phyloP scores from a whole-genome alignment of 257 asterid genomes.

The Solanum boliviense region DNA sequence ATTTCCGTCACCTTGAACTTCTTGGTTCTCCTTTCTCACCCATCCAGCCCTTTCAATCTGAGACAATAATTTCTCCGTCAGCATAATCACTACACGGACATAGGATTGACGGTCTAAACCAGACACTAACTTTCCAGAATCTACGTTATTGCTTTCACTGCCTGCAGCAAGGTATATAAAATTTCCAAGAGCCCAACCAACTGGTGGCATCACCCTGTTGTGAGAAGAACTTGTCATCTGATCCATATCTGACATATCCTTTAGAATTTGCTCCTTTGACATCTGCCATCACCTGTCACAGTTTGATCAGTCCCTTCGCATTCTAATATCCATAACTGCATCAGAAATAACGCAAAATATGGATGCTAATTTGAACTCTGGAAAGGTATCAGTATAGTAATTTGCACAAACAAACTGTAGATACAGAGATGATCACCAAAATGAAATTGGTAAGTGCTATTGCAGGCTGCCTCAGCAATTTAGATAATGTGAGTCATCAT shows the following conservation, averaged over 20 bases:
- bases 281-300: constrained; percentile 95
- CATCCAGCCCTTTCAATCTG: constrained; percentile 39
- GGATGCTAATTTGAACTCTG: background rate
- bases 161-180: constrained; percentile 58
- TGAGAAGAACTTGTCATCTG: constrained; percentile 22
- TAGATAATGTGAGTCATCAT: background rate
- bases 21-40: constrained; percentile 30
- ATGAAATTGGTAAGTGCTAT: background rate
- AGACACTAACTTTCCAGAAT: constrained; percentile 49
- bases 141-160: constrained; percentile 24
- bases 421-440: background rate
- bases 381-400: background rate
- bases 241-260: constrained; percentile 51
- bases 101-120: constrained; percentile 58
- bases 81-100: constrained; percentile 44
- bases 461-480: background rate
- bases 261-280: constrained; percentile 61
- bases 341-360: background rate
- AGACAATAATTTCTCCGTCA: constrained; percentile 49
- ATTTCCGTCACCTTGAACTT: constrained; percentile 23
- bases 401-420: background rate
- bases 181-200: constrained; percentile 89
- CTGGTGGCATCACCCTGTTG: constrained; percentile 44
- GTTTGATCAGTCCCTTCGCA: constrained; percentile 63
- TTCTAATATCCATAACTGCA: constrained; percentile 8